Evolutionary conservation across 2,329 filamentous ascomycete genomes (phyloP).

Genomic region (Fusarium sp.): DNA sequence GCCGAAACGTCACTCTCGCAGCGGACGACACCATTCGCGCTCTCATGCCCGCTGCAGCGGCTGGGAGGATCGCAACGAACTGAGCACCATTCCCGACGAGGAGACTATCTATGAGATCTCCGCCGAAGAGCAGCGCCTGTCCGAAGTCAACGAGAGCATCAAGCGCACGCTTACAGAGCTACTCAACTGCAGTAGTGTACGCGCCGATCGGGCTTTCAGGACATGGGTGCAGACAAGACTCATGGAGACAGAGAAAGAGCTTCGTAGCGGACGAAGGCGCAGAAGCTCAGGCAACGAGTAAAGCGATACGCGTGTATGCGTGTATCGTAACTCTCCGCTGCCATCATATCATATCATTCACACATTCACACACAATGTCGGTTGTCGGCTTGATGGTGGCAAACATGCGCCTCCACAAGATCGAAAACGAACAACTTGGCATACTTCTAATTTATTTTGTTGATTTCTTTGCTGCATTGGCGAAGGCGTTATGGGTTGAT

Average conservation of each 20-base stretch:
- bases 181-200: conserved; percentile 71
- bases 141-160: conserved; percentile 72
- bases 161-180: conserved; percentile 74
- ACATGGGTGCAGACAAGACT: conserved; percentile 72
- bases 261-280: conserved; percentile 67
- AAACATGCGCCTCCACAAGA: conserved; percentile 20
- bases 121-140: conserved; percentile 67
- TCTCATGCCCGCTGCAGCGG: conserved; percentile 54
- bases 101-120: conserved; percentile 65
- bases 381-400: conserved; percentile 28
- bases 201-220: conserved; percentile 65
- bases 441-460: conserved; percentile 40
- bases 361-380: conserved; percentile 9
- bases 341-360: conserved; percentile 29
- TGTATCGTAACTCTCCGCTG: not conserved
- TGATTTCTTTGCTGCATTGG: conserved; percentile 36
- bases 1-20: conserved; percentile 60
- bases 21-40: conserved; percentile 48
- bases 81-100: conserved; percentile 63
- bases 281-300: conserved; percentile 58
- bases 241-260: conserved; percentile 73
- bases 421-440: conserved; percentile 14
- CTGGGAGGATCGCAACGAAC: conserved; percentile 52
- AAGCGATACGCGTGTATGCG: not conserved
- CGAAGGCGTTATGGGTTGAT: conserved; percentile 36